Base-by-base conservation (phyloP, 495 filamentous ascomycete species). In the Xylaria scruposa region DNA sequence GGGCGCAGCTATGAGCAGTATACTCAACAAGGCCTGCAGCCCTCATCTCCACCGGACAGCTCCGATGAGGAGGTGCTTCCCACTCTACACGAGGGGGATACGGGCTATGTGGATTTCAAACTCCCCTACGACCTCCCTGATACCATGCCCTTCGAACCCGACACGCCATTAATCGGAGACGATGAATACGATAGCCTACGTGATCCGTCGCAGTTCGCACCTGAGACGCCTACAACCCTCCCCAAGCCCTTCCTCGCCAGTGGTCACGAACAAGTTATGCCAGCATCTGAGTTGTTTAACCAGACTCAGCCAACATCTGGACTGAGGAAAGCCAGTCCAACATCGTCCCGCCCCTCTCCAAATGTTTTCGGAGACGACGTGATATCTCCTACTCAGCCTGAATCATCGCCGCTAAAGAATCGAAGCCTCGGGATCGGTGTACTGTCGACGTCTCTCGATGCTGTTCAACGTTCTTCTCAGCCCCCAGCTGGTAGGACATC, bases 341-440 rank as follows among this genome's bases (percentile, higher is more conserved):
- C 85, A 19, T 86, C 84, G 4, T 87, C 85, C 3, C 81, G 85
- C 3, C 85, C 85, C 0, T 87, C 85, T 0, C 84, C 84, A 0
- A 74, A 82, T 49, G 72, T 81, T 9, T 83, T 83, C 36, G 70
- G 70, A 26, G 76, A 76, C 2, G 81, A 81, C 33, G 68, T 76
- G 0, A 82, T 81, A 12, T 85, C 83, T 17, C 78, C 82, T 36
- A 74, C 72, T 26, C 46, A 44, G 31, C 67, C 76, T 51, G 71
- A 77, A 21, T 85, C 84, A 6, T 87, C 85, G 1, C 85, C 85
- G 0, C 72, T 85, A 9, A 85, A 84, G 71, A 71, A 80, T 56
- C 49, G 62, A 67, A 62, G 70, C 12, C 12, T 67, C 1, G 51
- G 17, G 10, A 40, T 12, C 7, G 59, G 13, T 31, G 38, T 62